Conservation (phyloP, 495 filamentous ascomycete species). For the Penicillium cataractarum region DNA sequence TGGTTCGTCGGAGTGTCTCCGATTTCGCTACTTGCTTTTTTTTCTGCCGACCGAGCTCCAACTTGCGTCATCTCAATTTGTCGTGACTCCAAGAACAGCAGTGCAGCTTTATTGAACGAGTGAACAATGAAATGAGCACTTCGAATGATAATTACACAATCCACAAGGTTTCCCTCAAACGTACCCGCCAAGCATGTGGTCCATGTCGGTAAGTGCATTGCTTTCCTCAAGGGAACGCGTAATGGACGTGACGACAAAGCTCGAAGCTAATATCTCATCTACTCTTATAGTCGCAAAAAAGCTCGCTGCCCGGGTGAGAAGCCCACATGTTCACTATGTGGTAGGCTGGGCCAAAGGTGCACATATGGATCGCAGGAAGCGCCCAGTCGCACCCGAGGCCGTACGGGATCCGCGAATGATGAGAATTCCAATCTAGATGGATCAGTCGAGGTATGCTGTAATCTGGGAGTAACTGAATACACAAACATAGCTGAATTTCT, state of each 20-base stretch:
- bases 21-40: background rate
- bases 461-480: background rate
- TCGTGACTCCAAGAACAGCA: background rate
- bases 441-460: background rate
- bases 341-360: conserved; percentile 39
- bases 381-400: background rate
- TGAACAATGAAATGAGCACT: conserved; percentile 32
- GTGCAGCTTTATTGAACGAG: background rate
- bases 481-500: background rate
- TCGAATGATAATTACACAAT: conserved; percentile 32
- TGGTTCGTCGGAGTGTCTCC: background rate
- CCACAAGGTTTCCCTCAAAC: conserved; percentile 37
- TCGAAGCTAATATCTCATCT: conserved; percentile 7
- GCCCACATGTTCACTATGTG: conserved; percentile 41
- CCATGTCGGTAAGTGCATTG: conserved; percentile 38
- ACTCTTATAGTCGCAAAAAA: conserved; percentile 38
- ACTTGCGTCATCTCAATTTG: conserved; percentile 2
- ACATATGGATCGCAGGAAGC: conserved; percentile 31
- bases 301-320: conserved; percentile 47
- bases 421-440: conserved; percentile 4
- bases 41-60: background rate
- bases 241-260: background rate
- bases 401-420: background rate
- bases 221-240: background rate
- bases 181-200: conserved; percentile 44